Evolutionary conservation across 441 rosid genomes (phyloP).

Genomic region (Eruca vesicaria): DNA sequence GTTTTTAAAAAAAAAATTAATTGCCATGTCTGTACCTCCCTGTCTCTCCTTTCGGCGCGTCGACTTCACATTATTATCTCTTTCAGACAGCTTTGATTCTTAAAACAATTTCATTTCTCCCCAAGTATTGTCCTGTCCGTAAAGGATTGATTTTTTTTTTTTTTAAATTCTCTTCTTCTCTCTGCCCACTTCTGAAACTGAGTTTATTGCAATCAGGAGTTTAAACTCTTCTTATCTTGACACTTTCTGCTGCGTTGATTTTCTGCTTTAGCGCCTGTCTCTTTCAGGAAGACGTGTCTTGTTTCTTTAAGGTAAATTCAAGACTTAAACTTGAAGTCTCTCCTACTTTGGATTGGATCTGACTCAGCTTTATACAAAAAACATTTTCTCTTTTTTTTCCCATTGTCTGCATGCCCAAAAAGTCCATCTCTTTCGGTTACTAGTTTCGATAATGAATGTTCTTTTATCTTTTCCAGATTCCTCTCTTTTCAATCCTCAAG

Average conservation of each 20-base stretch:
- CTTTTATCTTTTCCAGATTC: slow-evolving; percentile 14
- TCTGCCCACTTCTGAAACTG: background rate
- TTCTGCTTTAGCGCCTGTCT: slow-evolving; percentile 10
- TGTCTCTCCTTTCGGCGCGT: slow-evolving; percentile 23
- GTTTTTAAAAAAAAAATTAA: background rate
- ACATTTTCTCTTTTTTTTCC: slow-evolving; percentile 17
- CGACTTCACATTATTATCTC: slow-evolving; percentile 3
- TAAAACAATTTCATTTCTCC: background rate
- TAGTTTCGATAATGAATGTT: slow-evolving; percentile 3
- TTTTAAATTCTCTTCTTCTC: background rate
- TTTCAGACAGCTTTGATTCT: slow-evolving; percentile 25
- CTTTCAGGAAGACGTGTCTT: slow-evolving; percentile 27
- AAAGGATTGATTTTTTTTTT: background rate
- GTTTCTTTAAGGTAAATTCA: slow-evolving; percentile 43
- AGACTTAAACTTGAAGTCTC: slow-evolving; percentile 44
- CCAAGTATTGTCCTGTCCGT: background rate
- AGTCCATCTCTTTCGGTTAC: background rate
- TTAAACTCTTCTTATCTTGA: slow-evolving; percentile 6
- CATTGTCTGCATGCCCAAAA: slow-evolving; percentile 28
- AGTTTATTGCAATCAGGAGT: background rate
- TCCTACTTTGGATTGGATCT: slow-evolving; percentile 40
- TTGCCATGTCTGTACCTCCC: slow-evolving; percentile 15
- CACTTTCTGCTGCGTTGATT: slow-evolving; percentile 9
- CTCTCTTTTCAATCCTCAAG: slow-evolving; percentile 10
- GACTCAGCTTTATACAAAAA: slow-evolving; percentile 19